Percentiles rank a stretch among this genome's conserved stretches.
phyloP scores from a whole-genome alignment of 2,329 filamentous ascomycete species.

The Apiospora arundinis region DNA sequence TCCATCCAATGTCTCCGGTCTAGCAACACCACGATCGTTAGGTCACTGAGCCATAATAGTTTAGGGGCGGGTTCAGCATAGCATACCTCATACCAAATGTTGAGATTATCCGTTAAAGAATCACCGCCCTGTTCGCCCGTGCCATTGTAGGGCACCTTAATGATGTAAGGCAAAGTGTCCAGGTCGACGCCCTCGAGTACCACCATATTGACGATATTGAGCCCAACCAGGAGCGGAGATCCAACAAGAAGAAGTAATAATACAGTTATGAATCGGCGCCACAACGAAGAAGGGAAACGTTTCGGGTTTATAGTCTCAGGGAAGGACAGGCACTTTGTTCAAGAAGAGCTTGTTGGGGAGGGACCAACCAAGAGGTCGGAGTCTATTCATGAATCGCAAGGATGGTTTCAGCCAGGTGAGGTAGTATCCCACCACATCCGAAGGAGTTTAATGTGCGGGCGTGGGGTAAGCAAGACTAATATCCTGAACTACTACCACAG shows the following conservation, averaged over 20 bases:
- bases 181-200: slow-evolving; percentile 44
- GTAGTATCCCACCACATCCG: not conserved
- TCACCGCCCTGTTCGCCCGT: slow-evolving; percentile 70
- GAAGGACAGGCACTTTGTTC: not conserved
- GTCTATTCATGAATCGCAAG: not conserved
- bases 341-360: not conserved
- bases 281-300: not conserved
- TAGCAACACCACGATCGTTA: slow-evolving; percentile 21
- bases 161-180: slow-evolving; percentile 51
- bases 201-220: not conserved
- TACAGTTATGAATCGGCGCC: not conserved
- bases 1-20: slow-evolving; percentile 85
- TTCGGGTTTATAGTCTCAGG: not conserved
- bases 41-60: not conserved
- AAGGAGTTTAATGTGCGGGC: not conserved
- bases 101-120: slow-evolving; percentile 71
- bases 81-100: slow-evolving; percentile 77
- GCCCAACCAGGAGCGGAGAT: not conserved
- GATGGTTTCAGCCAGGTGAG: slow-evolving; percentile 9
- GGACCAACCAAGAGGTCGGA: not conserved
- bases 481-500: not conserved
- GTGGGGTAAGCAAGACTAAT: slow-evolving; percentile 16
- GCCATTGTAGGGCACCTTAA: slow-evolving; percentile 67
- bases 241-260: not conserved
- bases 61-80: not conserved